Evolutionary conservation across 148 eudicot genomes (phyloP).

Genomic region (Gaultheria prostrata): DNA sequence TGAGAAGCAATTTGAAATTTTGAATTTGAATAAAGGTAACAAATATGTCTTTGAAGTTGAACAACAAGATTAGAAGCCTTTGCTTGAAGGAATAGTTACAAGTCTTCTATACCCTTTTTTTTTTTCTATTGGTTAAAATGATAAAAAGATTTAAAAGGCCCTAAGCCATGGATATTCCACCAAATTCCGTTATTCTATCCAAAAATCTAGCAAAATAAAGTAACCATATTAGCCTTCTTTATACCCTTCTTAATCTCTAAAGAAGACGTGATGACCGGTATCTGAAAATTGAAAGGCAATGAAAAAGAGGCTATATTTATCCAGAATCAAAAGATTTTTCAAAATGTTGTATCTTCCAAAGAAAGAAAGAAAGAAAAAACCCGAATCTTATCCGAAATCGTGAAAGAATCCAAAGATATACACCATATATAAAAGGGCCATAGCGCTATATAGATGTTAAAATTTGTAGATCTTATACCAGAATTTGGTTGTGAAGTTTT

Average conservation of each 20-base stretch:
- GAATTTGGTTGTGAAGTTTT: not conserved
- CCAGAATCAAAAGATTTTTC: not conserved
- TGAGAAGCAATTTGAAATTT: not conserved
- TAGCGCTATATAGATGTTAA: not conserved
- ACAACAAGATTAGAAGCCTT: not conserved
- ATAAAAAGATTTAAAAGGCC: not conserved
- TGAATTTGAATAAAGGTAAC: not conserved
- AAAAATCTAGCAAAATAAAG: not conserved
- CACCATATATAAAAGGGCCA: not conserved
- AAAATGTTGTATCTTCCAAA: not conserved
- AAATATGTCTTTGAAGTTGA: not conserved
- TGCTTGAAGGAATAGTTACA: not conserved
- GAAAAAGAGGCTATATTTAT: not conserved
- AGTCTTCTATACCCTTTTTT: not conserved
- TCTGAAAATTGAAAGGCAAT: not conserved
- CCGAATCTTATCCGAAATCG: not conserved
- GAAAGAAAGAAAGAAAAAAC: not conserved
- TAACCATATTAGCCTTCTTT: not conserved
- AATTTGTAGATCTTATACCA: not conserved
- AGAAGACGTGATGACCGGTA: not conserved
- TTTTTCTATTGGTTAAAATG: not conserved
- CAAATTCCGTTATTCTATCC: not conserved
- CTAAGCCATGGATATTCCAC: not conserved
- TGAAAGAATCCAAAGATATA: not conserved
- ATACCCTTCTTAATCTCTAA: not conserved